Evolutionary conservation across 305 asterid genomes (phyloP).

Genomic region (Ajuga reptans): DNA sequence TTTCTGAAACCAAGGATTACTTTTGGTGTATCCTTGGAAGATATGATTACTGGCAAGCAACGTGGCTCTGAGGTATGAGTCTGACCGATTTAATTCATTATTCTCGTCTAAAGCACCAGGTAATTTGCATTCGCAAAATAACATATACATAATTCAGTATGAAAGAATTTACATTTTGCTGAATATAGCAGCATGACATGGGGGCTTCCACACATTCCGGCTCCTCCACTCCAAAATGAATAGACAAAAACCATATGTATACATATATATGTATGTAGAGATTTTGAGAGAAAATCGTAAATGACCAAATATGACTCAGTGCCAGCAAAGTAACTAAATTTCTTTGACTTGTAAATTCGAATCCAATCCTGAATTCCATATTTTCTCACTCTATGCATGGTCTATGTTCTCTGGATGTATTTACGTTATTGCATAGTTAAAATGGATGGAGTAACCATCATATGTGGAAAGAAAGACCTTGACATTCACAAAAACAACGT

Average conservation of each 20-base stretch:
- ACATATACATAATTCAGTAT: neutral
- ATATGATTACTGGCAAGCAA: conserved; percentile 47
- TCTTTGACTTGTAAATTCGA: neutral
- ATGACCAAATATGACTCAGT: neutral
- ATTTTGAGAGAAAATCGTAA: neutral
- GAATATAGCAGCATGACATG: neutral
- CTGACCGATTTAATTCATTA: conserved; percentile 11
- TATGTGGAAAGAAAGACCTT: neutral
- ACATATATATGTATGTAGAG: neutral
- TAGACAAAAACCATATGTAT: neutral
- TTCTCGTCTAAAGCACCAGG: neutral
- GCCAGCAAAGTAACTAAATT: neutral
- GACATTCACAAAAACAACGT: neutral
- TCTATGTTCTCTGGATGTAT: neutral
- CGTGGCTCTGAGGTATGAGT: conserved; percentile 63
- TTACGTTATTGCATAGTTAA: neutral
- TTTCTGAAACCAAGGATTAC: conserved; percentile 58
- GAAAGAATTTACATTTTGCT: neutral
- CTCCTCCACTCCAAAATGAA: neutral
- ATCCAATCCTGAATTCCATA: neutral
- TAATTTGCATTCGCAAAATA: neutral
- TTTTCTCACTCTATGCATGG: neutral
- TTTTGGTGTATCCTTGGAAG: conserved; percentile 67
- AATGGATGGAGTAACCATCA: neutral
- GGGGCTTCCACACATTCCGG: neutral